Conservation (phyloP, 192 early-diverging fungal genomes). For the Paraglomus brasilianum region DNA sequence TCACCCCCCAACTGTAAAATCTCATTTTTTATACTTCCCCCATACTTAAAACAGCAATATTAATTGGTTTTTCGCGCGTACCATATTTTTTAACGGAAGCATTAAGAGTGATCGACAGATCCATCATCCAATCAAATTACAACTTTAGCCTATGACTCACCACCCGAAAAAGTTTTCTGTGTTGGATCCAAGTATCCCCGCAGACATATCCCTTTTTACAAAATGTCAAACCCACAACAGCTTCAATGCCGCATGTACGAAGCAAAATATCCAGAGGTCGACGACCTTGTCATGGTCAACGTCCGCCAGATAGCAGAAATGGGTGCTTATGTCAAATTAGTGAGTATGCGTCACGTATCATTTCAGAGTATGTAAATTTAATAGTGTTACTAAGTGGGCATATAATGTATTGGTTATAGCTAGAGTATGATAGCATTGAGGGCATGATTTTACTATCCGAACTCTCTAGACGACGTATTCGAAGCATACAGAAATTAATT, state of each 20-base stretch:
- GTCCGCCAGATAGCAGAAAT: conserved; percentile 93
- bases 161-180: too few relatives aligned
- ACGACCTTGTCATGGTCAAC: conserved; percentile 96
- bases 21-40: too few relatives aligned
- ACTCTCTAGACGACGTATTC: conserved; percentile 91
- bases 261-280: conserved; percentile 87
- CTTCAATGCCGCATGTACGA: conserved; percentile 92
- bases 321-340: conserved; percentile 93
- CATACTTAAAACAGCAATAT: too few relatives aligned
- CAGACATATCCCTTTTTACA: background rate
- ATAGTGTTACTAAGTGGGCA: background rate
- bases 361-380: background rate
- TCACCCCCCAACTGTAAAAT: too few relatives aligned
- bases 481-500: conserved; percentile 94
- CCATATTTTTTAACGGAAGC: too few relatives aligned
- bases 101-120: too few relatives aligned
- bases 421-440: conserved; percentile 97
- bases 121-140: too few relatives aligned
- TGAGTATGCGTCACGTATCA: conserved; percentile 25
- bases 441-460: conserved; percentile 96
- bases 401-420: conserved; percentile 29
- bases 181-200: too few relatives aligned
- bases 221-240: conserved; percentile 34
- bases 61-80: too few relatives aligned
- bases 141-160: too few relatives aligned